These are phyloP conservation scores for Asterophora parasitica DNA, from an alignment of 768 basidiomycete genomes.

Conservation along the genomic window DNA sequence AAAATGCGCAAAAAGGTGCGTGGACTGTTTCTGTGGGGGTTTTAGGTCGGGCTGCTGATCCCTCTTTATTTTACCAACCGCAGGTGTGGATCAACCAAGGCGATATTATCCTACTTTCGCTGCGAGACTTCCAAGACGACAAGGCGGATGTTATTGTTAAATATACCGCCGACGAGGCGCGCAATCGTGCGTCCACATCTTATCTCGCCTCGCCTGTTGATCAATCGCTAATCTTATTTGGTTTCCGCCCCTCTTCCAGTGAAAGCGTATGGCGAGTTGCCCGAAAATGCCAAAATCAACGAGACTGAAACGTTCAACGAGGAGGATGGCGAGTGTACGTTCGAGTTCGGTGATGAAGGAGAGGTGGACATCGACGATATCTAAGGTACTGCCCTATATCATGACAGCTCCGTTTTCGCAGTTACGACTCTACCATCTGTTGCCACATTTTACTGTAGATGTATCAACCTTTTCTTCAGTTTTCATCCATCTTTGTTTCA, in stretches of 20 bases:
- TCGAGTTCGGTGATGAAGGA: conserved; percentile 87
- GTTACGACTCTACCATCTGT: conserved; percentile 10
- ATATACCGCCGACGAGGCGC: conserved; percentile 94
- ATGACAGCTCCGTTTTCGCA: conserved; percentile 5
- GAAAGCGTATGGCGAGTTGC: conserved; percentile 97
- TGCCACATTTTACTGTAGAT: conserved; percentile 13
- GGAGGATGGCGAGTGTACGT: conserved; percentile 84
- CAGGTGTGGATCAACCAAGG: conserved; percentile 99
- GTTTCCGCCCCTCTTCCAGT: conserved; percentile 38
- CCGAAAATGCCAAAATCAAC: conserved; percentile 94
- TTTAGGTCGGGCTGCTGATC: conserved; percentile 5
- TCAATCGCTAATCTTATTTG: neutral
- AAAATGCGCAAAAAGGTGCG: conserved; percentile 99
- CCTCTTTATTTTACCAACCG: neutral
- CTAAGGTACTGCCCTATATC: conserved; percentile 31
- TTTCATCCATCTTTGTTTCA: neutral
- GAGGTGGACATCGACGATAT: conserved; percentile 91
- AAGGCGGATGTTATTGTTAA: conserved; percentile 99
- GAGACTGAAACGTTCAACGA: conserved; percentile 93
- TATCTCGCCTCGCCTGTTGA: neutral
- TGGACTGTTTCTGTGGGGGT: conserved; percentile 8
- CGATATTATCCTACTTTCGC: conserved; percentile 89
- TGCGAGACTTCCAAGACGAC: conserved; percentile 98
- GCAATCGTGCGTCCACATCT: conserved; percentile 51
- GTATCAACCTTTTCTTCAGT: conserved; percentile 4